phyloP scores from a whole-genome alignment of 768 basidiomycete species.

The Suillus subaureus region DNA sequence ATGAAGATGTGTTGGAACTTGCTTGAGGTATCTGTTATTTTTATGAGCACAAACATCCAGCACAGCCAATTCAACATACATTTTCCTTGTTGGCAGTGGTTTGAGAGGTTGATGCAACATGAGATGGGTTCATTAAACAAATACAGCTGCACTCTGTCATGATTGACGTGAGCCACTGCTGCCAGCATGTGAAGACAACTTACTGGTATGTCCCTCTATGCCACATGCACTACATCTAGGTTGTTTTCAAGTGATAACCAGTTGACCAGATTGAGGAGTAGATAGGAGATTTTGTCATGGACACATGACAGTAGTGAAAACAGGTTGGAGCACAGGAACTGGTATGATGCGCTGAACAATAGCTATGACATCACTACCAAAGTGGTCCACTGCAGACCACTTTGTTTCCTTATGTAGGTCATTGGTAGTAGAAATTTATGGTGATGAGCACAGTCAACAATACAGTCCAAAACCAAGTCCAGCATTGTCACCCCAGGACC shows the following conservation, averaged over 20 bases:
- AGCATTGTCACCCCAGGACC: not conserved
- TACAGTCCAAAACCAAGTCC: not conserved
- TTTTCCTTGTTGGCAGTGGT: not conserved
- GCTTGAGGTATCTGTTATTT: too few relatives aligned
- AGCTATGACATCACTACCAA: not conserved
- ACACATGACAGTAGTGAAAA: not conserved
- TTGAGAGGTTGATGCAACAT: not conserved
- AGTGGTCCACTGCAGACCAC: not conserved
- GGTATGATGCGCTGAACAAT: not conserved
- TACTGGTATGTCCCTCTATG: not conserved
- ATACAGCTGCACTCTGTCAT: not conserved
- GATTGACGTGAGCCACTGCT: not conserved
- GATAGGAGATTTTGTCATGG: too few relatives aligned
- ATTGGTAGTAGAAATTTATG: not conserved
- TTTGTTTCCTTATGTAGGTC: not conserved
- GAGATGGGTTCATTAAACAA: not conserved
- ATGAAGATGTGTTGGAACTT: not conserved
- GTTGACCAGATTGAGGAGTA: not conserved
- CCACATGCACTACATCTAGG: not conserved
- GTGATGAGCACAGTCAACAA: not conserved
- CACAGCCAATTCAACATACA: not conserved
- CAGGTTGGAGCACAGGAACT: not conserved
- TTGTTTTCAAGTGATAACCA: not conserved
- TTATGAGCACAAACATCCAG: too few relatives aligned
- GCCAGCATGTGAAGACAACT: not conserved